phyloP scores from a whole-genome alignment of 2,329 filamentous ascomycete genomes.

The Pestalotiopsis sp. region DNA sequence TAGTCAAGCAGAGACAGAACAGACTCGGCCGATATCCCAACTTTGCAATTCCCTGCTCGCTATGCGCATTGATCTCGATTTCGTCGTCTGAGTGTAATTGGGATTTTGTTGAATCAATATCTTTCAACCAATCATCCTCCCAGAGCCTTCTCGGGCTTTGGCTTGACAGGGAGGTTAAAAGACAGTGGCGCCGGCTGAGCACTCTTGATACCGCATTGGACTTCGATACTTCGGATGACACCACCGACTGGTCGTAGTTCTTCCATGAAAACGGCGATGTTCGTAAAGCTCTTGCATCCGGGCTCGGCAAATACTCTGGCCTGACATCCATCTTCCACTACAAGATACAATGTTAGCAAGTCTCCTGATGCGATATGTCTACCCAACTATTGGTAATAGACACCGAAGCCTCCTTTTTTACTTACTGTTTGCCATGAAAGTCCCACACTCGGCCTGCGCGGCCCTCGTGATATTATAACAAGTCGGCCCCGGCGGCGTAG shows the following conservation, averaged over 20 bases:
- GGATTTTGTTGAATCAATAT: neutral
- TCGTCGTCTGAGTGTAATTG: neutral
- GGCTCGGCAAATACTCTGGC: constrained; percentile 38
- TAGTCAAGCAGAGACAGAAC: neutral
- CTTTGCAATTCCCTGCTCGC: too few relatives aligned
- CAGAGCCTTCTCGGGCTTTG: neutral
- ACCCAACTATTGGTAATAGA: too few relatives aligned
- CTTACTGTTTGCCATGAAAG: constrained; percentile 34
- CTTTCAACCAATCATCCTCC: neutral
- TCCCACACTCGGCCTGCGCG: constrained; percentile 33
- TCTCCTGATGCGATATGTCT: too few relatives aligned
- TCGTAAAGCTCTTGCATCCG: constrained; percentile 34
- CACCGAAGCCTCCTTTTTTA: too few relatives aligned
- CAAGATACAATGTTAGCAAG: neutral
- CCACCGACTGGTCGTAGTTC: constrained; percentile 36
- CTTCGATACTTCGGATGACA: constrained; percentile 35
- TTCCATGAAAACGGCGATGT: constrained; percentile 39
- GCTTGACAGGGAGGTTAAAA: constrained; percentile 13
- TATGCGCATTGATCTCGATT: neutral
- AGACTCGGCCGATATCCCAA: too few relatives aligned
- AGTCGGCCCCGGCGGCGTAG: constrained; percentile 22
- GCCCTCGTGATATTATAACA: constrained; percentile 37
- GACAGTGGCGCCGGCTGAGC: constrained; percentile 27
- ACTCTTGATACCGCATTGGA: constrained; percentile 35
- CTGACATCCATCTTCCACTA: constrained; percentile 37